These are phyloP conservation scores for Sugiyamaella novakii DNA, from an alignment of 1,139 yeast genomes.

Conservation along the genomic window DNA sequence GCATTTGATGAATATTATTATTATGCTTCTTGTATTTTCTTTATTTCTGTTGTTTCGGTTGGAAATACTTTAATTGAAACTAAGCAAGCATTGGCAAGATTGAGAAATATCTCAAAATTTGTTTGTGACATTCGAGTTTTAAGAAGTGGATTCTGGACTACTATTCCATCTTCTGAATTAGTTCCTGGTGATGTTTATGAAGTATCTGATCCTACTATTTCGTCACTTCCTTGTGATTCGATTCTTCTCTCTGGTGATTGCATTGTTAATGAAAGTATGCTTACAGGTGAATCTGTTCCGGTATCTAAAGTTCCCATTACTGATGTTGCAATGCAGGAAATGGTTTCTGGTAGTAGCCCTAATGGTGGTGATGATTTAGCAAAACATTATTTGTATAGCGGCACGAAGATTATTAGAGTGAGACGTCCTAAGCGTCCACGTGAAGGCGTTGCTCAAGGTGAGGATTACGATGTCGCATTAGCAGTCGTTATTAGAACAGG, in stretches of 20 bases:
- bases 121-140: conserved; percentile 84
- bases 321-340: conserved; percentile 57
- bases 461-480: conserved; percentile 60
- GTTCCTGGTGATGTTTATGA: conserved; percentile 97
- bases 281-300: conserved; percentile 98
- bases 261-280: conserved; percentile 91
- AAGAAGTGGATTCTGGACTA: conserved; percentile 93
- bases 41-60: conserved; percentile 81
- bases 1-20: conserved; percentile 87
- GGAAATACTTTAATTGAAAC: conserved; percentile 83
- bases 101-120: conserved; percentile 72
- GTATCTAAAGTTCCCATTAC: conserved; percentile 76
- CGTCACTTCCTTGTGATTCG: conserved; percentile 84
- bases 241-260: conserved; percentile 86
- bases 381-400: conserved; percentile 77
- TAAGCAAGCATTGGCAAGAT: conserved; percentile 66
- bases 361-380: conserved; percentile 59
- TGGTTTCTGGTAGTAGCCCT: conserved; percentile 54
- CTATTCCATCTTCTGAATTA: conserved; percentile 71
- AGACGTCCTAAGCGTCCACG: conserved; percentile 56
- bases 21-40: conserved; percentile 88
- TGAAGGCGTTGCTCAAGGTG: conserved; percentile 50
- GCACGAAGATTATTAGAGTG: conserved; percentile 84
- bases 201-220: conserved; percentile 79
- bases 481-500: conserved; percentile 92